A percentile compares a stretch with the other conserved stretches of the same genome.
Conservation (phyloP, 441 rosid genomes). For the Populus hybrid region DNA sequence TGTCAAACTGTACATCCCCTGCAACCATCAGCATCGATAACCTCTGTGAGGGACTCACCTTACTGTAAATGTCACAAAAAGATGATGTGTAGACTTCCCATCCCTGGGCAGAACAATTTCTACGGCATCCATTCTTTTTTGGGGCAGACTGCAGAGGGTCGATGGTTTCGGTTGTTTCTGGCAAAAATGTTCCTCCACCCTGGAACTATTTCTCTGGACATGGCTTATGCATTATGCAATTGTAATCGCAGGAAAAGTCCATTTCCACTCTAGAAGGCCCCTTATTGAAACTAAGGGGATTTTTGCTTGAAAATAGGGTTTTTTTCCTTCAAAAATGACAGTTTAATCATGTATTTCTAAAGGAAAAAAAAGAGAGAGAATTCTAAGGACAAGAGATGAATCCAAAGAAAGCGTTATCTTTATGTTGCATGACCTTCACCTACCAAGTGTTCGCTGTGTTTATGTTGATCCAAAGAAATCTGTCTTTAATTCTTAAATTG, state of each 20-base stretch:
- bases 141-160: not conserved
- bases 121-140: not conserved
- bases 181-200: not conserved
- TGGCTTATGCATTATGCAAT: not conserved
- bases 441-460: not conserved
- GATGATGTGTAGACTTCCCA: not conserved
- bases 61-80: not conserved
- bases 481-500: too few species aligned
- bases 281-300: not conserved
- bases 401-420: not conserved
- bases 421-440: not conserved
- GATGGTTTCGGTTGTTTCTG: not conserved
- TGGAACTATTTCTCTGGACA: not conserved
- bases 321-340: too few species aligned
- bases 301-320: not conserved
- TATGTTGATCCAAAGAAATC: not conserved
- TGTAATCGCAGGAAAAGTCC: not conserved
- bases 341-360: not conserved
- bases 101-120: not conserved
- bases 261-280: not conserved
- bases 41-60: not conserved
- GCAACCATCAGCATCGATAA: not conserved
- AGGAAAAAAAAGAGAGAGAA: not conserved
- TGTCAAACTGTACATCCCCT: not conserved
- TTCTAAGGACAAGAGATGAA: not conserved